Evolutionary conservation across 805 yeast species (phyloP).

Genomic region (Sporopachydermia lactativora): DNA sequence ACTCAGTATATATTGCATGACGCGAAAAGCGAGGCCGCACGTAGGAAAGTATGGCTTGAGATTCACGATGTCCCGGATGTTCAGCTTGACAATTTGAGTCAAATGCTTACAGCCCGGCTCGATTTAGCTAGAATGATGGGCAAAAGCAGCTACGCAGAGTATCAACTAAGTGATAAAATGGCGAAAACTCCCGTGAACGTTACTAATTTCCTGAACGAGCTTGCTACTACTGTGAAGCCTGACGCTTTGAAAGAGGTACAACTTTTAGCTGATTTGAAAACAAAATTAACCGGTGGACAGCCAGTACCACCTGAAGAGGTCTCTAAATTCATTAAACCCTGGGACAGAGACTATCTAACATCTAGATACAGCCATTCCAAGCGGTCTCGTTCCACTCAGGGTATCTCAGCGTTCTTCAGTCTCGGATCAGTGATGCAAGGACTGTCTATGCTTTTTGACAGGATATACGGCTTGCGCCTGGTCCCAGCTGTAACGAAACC

Average conservation of each 20-base stretch:
- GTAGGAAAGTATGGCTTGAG: slow-evolving; percentile 63
- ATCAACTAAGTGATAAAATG: slow-evolving; percentile 83
- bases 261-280: slow-evolving; percentile 27
- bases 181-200: slow-evolving; percentile 74
- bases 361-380: slow-evolving; percentile 17
- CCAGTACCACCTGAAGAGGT: slow-evolving; percentile 20
- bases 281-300: slow-evolving; percentile 14
- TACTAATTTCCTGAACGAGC: slow-evolving; percentile 43
- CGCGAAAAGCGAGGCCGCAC: slow-evolving; percentile 38
- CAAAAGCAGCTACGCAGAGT: slow-evolving; percentile 52
- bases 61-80: slow-evolving; percentile 48
- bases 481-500: slow-evolving; percentile 44
- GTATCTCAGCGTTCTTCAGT: slow-evolving; percentile 61
- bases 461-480: slow-evolving; percentile 64
- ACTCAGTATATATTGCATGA: slow-evolving; percentile 52
- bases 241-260: slow-evolving; percentile 48
- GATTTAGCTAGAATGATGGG: slow-evolving; percentile 64
- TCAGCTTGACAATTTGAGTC: slow-evolving; percentile 47
- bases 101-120: slow-evolving; percentile 51
- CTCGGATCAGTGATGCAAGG: slow-evolving; percentile 82
- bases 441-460: slow-evolving; percentile 51
- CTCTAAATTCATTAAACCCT: slow-evolving; percentile 47
- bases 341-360: slow-evolving; percentile 76
- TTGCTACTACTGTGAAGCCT: slow-evolving; percentile 36
- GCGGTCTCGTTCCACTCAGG: slow-evolving; percentile 25